Evolutionary conservation across 2,329 filamentous ascomycete genomes (phyloP).

Genomic region (Ophiocordyceps robertsii): DNA sequence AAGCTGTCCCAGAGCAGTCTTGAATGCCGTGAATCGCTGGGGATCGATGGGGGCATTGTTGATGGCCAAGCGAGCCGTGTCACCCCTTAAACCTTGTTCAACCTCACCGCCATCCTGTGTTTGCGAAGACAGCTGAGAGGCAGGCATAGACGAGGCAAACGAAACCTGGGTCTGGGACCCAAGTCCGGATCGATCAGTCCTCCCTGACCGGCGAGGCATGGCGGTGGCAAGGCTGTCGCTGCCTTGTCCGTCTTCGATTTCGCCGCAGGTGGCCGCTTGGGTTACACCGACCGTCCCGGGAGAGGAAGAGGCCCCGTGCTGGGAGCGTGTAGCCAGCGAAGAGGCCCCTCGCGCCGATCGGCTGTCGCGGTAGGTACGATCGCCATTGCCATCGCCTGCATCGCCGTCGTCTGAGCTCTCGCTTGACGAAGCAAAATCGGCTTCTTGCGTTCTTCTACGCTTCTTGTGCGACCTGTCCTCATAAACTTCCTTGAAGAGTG

Average conservation of each 20-base stretch:
- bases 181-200: conserved; percentile 21
- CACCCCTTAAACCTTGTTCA: conserved; percentile 29
- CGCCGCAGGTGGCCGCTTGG: background rate
- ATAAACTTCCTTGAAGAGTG: conserved; percentile 91
- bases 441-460: conserved; percentile 55
- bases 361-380: conserved; percentile 38
- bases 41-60: conserved; percentile 38
- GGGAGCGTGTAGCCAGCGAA: conserved; percentile 10
- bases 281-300: conserved; percentile 22
- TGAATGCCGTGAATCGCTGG: conserved; percentile 60
- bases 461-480: conserved; percentile 70
- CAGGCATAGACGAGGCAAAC: conserved; percentile 67
- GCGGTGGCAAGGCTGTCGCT: conserved; percentile 10
- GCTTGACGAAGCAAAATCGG: conserved; percentile 43
- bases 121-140: conserved; percentile 49
- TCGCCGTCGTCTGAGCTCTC: conserved; percentile 45
- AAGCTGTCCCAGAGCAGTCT: conserved; percentile 67
- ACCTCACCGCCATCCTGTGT: conserved; percentile 27
- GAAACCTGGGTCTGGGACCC: conserved; percentile 39
- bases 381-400: conserved; percentile 41
- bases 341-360: conserved; percentile 17
- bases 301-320: conserved; percentile 1
- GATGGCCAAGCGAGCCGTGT: conserved; percentile 28
- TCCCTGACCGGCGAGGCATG: conserved; percentile 28
- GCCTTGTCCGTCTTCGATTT: conserved; percentile 27